Evolutionary conservation across 2,329 filamentous ascomycete species (phyloP).

Genomic region (Cladosporium sphaerospermum): DNA sequence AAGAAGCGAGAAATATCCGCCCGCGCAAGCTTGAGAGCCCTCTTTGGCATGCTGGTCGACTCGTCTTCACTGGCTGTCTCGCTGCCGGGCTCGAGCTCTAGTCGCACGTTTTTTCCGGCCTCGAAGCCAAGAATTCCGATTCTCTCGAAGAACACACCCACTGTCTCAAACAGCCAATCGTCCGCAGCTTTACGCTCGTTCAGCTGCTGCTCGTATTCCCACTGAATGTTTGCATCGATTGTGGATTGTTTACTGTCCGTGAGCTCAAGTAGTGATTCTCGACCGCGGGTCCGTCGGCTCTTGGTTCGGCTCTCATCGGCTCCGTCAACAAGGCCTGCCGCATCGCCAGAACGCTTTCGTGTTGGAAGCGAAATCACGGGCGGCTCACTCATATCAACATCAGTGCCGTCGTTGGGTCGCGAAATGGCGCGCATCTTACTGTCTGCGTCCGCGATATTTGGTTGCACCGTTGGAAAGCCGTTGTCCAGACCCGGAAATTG

Average conservation of each 20-base stretch:
- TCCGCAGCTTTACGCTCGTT: slow-evolving; percentile 50
- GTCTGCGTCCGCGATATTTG: slow-evolving; percentile 25
- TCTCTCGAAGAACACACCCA: slow-evolving; percentile 47
- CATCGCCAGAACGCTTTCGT: slow-evolving; percentile 57
- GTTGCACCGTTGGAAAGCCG: slow-evolving; percentile 26
- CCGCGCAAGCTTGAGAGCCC: slow-evolving; percentile 16
- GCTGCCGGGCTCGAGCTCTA: slow-evolving; percentile 19
- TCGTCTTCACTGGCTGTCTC: neutral
- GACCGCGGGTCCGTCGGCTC: slow-evolving; percentile 55
- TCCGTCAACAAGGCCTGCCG: slow-evolving; percentile 52
- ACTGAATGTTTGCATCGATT: slow-evolving; percentile 44
- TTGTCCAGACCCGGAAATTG: slow-evolving; percentile 30
- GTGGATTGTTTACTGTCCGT: slow-evolving; percentile 37
- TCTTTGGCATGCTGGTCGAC: neutral
- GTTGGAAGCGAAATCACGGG: slow-evolving; percentile 33
- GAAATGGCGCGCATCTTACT: slow-evolving; percentile 15
- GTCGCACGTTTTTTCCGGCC: slow-evolving; percentile 22
- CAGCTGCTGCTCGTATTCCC: slow-evolving; percentile 50
- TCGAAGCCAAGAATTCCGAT: slow-evolving; percentile 41
- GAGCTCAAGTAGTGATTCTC: slow-evolving; percentile 47
- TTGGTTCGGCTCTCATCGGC: slow-evolving; percentile 51
- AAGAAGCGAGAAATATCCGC: slow-evolving; percentile 23
- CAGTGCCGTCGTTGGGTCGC: neutral
- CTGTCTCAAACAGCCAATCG: slow-evolving; percentile 50
- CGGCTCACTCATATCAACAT: slow-evolving; percentile 22